Evolutionary conservation across 2,329 filamentous ascomycete genomes (phyloP), one percentile per base, ranked within the genome.

Genomic region (Colletotrichum eleusines): DNA sequence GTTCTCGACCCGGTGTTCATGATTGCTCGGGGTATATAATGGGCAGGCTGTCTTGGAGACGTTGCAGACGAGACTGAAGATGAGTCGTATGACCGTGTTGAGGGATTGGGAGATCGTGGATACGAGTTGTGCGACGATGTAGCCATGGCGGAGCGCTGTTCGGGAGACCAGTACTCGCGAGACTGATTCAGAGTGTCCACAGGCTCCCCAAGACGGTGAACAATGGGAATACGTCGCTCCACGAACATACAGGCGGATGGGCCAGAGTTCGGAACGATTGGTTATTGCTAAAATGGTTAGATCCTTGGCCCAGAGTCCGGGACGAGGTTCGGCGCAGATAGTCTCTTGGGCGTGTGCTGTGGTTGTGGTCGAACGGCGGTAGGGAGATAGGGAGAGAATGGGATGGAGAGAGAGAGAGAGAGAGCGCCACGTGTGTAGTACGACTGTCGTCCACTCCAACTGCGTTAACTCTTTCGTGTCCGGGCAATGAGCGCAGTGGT

Each of bases 1-100:
- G 85, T 79, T 75, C 87, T 84, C 68, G 84, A 81, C 74, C 83
- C 86, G 73, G 84, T 80, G 77, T 83, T 84, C 83, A 89, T 85
- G 73, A 87, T 79, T 65, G 84, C 85, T 74, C 84, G 75, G 4
- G 68, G 81, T 58, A 87, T 78, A 77, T 88, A 88, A 75, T 86
- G 84, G 72, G 84, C 80, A 67, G 85, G 82, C 66, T 85, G 84
- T 74, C 85, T 85, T 60, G 89, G 89, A 26, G 89, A 91, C 35
- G 88, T 86, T 67, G 88, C 85, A 69, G 89, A 90, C 33, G 88
- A 89, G 75, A 89, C 87, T 58, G 88, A 89, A 14, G 88, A 90
- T 71, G 88, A 90, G 80, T 89, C 88, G 84, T 89, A 90, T 74
- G 88, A 90, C 79, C 85, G 84, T 73, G 85, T 87, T 74, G 88